Evolutionary conservation across 2,329 filamentous ascomycete species (phyloP), one percentile per base, ranked within the genome.

Genomic region (Torrubiellomyces zombiae): DNA sequence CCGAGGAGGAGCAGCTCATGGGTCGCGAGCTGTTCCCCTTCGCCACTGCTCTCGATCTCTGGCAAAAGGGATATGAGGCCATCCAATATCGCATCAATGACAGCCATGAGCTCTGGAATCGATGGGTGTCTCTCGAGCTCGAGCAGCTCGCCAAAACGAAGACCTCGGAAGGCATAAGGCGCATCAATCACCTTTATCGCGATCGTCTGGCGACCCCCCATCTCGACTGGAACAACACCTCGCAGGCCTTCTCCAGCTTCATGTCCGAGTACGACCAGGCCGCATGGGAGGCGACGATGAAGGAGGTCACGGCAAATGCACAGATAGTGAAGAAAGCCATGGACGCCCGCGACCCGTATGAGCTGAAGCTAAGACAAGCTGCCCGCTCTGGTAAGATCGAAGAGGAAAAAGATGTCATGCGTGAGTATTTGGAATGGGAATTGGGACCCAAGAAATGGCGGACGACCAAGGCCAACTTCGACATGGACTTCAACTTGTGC

Each of bases 401-500:
- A 8, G 58, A 57, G 4, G 58, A 76, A 29, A 59, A 58, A 37
- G 37, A 47, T 12, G 45, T 51, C 21, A 58, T 74, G 52, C 51
- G 47, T 4, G 67, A 77, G 28, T 98, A 98, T 40, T 57, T 95
- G 11, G 73, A 80, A 27, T 94, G 81, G 78, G 89, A 98, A 55
- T 64, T 75, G 39, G n/a, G n/a, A n/a, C n/a, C n/a, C n/a, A n/a
- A n/a, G n/a, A n/a, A n/a, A n/a, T n/a, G n/a, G n/a, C 58, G 51
- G 11, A 67, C 72, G 41, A 60, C 58, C 34, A 63, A 63, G 36
- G 40, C 40, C 19, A 71, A 60, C 25, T 56, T 55, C 20, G 56
- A 58, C 24, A 50, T 54, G 24, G 44, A 50, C 8, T 44, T 64
- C 17, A 55, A 60, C 24, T 54, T 75, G 4, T 69, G 64, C 38